Evolutionary conservation across 768 basidiomycete genomes (phyloP), one percentile per base, ranked within the genome.

Genomic region (Kwoniella shandongensis): DNA sequence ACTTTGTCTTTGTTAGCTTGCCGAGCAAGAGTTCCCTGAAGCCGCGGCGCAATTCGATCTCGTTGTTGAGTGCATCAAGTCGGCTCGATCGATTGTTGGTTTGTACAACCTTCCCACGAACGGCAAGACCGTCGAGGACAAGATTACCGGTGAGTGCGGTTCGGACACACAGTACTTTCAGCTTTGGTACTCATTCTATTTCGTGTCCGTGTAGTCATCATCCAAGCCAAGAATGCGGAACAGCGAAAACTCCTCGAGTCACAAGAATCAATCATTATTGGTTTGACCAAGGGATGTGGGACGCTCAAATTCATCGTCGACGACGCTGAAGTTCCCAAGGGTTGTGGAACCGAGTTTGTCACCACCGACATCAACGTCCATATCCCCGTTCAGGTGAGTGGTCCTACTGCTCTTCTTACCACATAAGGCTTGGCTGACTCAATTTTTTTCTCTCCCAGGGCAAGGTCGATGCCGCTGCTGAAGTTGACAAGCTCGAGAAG

Each of bases 401-500:
- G 44, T 32, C 3, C n/a, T n/a, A n/a, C n/a, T n/a, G n/a, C n/a
- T n/a, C n/a, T n/a, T n/a, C n/a, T n/a, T n/a, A n/a, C n/a, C n/a
- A 11, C 29, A 8, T 38, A 25, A 32, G 10, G 30, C 12, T 2
- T 3, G 5, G 27, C n/a, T 27, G 8, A 8, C 25, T 51, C 22
- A 42, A 18, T 17, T 6, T 23, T 18, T 17, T 26, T 7, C 17
- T 51, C 13, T 4, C 8, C 13, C 15, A 96, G 91, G 91, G 93
- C 23, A 84, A 93, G 39, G 86, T 99, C 17, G 88, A 98, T 77
- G 79, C 94, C 5, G 86, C 90, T 44, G 84, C 83, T 1, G 94
- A 98, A 77, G 88, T 96, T 42, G 80, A 83, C 38, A 97, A 93
- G 77, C 86, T 87, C 59, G 85, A 90, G 71, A 97, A 96, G 83